Conservation (phyloP, 306 rosid species). For the Ormosia semicastrata region DNA sequence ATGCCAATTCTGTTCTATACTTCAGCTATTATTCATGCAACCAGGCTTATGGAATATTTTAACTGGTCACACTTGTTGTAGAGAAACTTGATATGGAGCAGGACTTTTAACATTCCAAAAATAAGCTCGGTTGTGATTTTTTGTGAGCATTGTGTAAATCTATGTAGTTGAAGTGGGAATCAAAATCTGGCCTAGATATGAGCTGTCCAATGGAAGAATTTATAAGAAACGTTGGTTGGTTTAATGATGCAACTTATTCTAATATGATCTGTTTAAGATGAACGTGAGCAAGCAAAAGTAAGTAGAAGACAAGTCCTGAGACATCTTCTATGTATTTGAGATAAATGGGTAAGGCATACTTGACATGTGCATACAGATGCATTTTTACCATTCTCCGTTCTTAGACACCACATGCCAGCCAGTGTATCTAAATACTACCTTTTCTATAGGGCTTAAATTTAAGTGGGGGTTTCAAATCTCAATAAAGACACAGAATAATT, state of each 20-base stretch:
- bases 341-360: background rate
- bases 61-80: background rate
- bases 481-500: background rate
- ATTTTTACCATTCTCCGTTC: background rate
- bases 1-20: background rate
- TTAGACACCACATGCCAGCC: background rate
- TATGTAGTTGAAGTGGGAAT: background rate
- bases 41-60: background rate
- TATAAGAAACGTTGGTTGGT: background rate
- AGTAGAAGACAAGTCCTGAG: background rate
- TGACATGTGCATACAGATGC: background rate
- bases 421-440: background rate
- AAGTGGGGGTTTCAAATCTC: background rate
- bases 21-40: background rate
- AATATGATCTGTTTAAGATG: background rate
- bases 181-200: conserved; percentile 3
- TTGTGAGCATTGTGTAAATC: conserved; percentile 2
- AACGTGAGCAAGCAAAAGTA: background rate
- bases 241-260: background rate
- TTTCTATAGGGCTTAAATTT: background rate
- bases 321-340: background rate
- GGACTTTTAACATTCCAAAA: background rate
- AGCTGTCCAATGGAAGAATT: conserved; percentile 9
- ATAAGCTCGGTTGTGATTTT: background rate
- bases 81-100: background rate